Evolutionary conservation across 176 grass and related monocot genomes (phyloP), one percentile per base, ranked within the genome.

Genomic region (Poa annua): DNA sequence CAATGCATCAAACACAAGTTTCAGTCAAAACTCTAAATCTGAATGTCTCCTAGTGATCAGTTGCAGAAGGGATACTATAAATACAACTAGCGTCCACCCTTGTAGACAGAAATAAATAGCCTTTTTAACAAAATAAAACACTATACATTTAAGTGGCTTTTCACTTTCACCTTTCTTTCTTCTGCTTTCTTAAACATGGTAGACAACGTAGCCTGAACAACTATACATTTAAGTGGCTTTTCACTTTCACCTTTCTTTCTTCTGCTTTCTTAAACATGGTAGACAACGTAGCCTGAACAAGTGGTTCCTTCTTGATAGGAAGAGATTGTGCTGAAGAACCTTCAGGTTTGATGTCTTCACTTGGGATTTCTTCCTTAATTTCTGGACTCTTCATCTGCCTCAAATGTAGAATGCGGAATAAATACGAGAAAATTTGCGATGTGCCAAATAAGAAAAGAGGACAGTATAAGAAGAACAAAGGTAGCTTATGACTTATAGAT

Each of bases 171-270:
- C 76, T 94, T 94, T 85, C 89, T 90, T 41, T 91, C 85, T 59
- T 75, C 82, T 69, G 56, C 90, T 83, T 93, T 95, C 45, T 88
- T 86, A 81, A 98, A 93, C 66, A 98, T 80, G 65, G 52, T 80
- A 80, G 92, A 98, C 74, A 98, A 76, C 78, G 91, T 95, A 88
- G 92, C 82, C 84, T 95, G 96, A 80, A 98, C 92, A 33, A 85
- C n/a, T n/a, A n/a, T n/a, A n/a, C n/a, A n/a, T n/a, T n/a, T 87
- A 71, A 67, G 15, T 51, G 33, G 64, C 29, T 84, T 75, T 45
- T 20, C 36, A 69, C 21, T 69, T 25, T 85, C 66, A 92, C 90
- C 76, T 94, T 94, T 85, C 89, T 90, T 41, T 91, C 85, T 59
- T 75, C 82, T 69, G 56, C 90, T 83, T 93, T 95, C 45, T 88